Base-by-base conservation (phyloP, 2,329 filamentous ascomycete species). In the Akanthomyces uredinophilus region DNA sequence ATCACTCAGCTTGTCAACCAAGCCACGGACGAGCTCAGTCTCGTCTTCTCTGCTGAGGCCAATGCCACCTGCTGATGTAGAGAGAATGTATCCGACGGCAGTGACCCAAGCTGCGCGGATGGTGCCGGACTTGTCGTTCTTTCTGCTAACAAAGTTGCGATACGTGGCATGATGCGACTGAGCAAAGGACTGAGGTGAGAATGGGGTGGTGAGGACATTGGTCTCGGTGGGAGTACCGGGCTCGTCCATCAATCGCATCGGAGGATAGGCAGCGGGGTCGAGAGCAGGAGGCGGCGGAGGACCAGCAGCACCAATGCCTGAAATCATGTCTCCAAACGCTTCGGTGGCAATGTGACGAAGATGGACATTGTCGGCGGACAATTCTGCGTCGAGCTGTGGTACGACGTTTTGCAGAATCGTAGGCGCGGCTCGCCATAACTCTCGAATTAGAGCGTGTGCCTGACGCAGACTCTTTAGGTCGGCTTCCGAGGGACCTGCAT, bases 281-380 rank as follows among this genome's bases (percentile, higher is more conserved):
- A 96, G 82, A 1, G 79, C 75, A 11, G 89, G 84, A 7, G 86
- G 77, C 16, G 89, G 85, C 18, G 93, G 92, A 61, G 91, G 90
- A 0, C 94, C 94, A 64, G 93, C 92, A 64, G 94, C 91, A 55
- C 94, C 94, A 72, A 98, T 96, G 6, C 94, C 94, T 46, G 94
- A 89, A 29, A 96, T 89, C 81, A 99, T 93, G 71, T 98, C 94
- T 59, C 96, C 95, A 44, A 99, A 85, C 0, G 95, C 96, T 74
- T 98, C 92, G 0, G 94, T 96, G 2, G 94, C 94, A 62, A 99
- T 83, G 63, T 91, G 83, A 59, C 95, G 90, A 61, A 99, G 79
- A 68, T 95, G 87, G 3, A 93, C 82, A 64, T 96, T 96, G 71
- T 99, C 95, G 0, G 93, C 92, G 4, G 89, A 90, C 58, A 99